Conservation (phyloP, 345 rosid species). For the Odontarrhena argentea region DNA sequence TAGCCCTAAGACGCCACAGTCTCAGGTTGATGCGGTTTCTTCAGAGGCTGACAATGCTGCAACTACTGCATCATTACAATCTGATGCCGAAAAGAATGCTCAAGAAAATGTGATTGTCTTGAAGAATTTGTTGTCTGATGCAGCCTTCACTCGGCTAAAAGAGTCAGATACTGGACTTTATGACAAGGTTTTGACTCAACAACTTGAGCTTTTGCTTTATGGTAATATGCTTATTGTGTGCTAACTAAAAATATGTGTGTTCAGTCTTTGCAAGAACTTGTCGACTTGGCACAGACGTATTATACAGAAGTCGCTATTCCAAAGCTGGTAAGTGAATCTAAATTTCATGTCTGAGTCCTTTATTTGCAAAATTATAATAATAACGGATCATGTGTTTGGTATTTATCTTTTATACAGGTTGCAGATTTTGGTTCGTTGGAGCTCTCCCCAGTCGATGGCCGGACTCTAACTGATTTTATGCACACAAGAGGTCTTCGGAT, state of each 20-base stretch:
- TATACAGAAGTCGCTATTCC: constrained; percentile 93
- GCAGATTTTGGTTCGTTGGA: constrained; percentile 99
- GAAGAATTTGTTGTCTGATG: constrained; percentile 64
- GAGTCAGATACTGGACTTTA: constrained; percentile 96
- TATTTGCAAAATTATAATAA: constrained; percentile 21
- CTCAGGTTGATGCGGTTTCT: constrained; percentile 43
- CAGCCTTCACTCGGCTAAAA: constrained; percentile 74
- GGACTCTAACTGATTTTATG: constrained; percentile 98
- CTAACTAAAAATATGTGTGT: constrained; percentile 42
- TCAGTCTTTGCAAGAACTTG: constrained; percentile 81
- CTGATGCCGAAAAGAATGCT: constrained; percentile 53
- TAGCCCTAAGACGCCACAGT: constrained; percentile 43
- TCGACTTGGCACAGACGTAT: constrained; percentile 79
- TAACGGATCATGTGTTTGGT: constrained; percentile 23
- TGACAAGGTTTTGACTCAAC: constrained; percentile 56
- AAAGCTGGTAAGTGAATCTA: constrained; percentile 67
- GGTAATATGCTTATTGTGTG: constrained; percentile 21
- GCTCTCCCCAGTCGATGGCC: constrained; percentile 98
- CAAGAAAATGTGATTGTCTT: constrained; percentile 62
- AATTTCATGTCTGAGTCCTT: constrained; percentile 16
- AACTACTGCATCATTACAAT: constrained; percentile 47
- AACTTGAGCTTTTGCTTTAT: constrained; percentile 25
- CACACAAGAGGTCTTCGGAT: constrained; percentile 98
- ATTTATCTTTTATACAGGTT: constrained; percentile 58
- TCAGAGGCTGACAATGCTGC: constrained; percentile 49